Base-by-base conservation (phyloP, 441 rosid genomes). In the Omphalea diandra region DNA sequence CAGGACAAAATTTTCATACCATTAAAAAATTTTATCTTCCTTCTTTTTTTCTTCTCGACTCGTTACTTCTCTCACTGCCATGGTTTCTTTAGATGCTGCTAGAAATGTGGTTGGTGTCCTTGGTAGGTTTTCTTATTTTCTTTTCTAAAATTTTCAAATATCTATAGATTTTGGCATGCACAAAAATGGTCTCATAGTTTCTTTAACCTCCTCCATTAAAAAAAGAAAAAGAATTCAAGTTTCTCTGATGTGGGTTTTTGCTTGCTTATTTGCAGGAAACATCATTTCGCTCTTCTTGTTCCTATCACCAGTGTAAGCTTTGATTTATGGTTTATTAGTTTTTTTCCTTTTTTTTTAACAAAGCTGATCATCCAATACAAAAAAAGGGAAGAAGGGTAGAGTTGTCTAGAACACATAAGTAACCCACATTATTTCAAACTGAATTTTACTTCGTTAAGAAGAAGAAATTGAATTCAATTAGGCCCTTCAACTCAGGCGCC, bases 251-350 rank as follows among this genome's bases (percentile, higher is more conserved):
- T 33, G 14, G 38, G 59, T 41, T 57, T 32, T 56, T 54, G 15
- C 68, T 47, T 68, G 40, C 20, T 69, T 79, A 33, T 66, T 69
- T 80, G 63, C 88, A 93, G 98, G 98, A 59, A 93, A 93, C 70
- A 47, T 70, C 72, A 89, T 90, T 77, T 78, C 98, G 1, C 77
- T 91, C 72, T 77, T 83, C 78, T 60, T 91, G 83, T 93, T 93
- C 83, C 65, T 90, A 63, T 93, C 97, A n/a, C 98, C 97, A 4
- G 81, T 77, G 98, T 90, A 87, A 87, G 90, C 70, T 41, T 52
- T 59, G 18, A 3, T 24, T 38, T n/a, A 38, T 33, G 7, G 17
- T 10, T 50, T n/a, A n/a, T n/a, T n/a, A n/a, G n/a, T n/a, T n/a
- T n/a, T n/a, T n/a, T 18, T n/a, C 6, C n/a, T n/a, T n/a, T n/a